Evolutionary conservation across 257 asterid genomes (phyloP).

Genomic region (Cruciata laevipes): DNA sequence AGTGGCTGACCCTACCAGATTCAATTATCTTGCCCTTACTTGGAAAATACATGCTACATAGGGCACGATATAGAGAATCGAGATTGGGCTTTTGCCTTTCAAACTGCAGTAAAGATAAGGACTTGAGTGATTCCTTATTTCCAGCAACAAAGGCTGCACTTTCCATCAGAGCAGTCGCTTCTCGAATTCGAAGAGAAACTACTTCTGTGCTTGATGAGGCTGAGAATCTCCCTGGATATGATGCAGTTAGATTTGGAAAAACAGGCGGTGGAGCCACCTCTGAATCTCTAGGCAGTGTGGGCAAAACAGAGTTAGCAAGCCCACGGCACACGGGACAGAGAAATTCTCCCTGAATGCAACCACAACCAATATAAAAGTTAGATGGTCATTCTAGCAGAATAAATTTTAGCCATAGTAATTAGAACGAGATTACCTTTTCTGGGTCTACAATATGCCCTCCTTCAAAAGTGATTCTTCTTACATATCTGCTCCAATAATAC

Average conservation of each 20-base stretch:
- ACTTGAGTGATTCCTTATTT: slow-evolving; percentile 40
- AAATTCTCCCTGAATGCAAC: slow-evolving; percentile 78
- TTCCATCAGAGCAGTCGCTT: slow-evolving; percentile 55
- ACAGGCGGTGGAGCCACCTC: slow-evolving; percentile 29
- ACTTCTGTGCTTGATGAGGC: slow-evolving; percentile 25
- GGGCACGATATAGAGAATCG: slow-evolving; percentile 48
- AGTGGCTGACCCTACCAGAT: slow-evolving; percentile 57
- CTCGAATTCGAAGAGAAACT: slow-evolving; percentile 37
- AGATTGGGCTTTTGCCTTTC: slow-evolving; percentile 45
- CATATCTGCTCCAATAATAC: slow-evolving; percentile 35
- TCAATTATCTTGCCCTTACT: slow-evolving; percentile 56
- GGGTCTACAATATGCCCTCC: slow-evolving; percentile 97
- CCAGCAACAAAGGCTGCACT: slow-evolving; percentile 54
- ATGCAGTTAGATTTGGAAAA: slow-evolving; percentile 20
- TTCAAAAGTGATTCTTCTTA: slow-evolving; percentile 82
- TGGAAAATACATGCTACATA: slow-evolving; percentile 68
- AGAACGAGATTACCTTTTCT: slow-evolving; percentile 60
- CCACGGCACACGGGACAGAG: slow-evolving; percentile 99
- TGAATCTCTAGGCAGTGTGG: slow-evolving; percentile 47
- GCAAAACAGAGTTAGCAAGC: slow-evolving; percentile 80
- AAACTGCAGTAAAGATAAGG: slow-evolving; percentile 41
- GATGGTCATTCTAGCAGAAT: slow-evolving; percentile 2
- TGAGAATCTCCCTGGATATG: slow-evolving; percentile 26
- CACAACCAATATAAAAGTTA: slow-evolving; percentile 15
- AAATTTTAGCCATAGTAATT: slow-evolving; percentile 9